phyloP scores from a whole-genome alignment of 257 asterid genomes.

The Parsonsia alboflavescens region DNA sequence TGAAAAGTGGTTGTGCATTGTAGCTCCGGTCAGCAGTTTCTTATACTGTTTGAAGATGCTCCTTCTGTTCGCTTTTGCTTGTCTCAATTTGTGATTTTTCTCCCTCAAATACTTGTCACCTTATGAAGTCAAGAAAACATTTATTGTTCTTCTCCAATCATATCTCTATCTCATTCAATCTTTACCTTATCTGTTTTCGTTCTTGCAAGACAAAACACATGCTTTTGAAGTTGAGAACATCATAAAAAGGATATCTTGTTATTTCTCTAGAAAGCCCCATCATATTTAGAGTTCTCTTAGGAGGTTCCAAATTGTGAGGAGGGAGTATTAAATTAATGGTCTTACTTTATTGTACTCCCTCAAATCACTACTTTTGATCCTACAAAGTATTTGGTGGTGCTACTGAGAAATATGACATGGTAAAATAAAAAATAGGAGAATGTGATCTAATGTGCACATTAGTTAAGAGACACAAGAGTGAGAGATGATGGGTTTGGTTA shows the following conservation, averaged over 20 bases:
- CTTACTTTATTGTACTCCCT: neutral
- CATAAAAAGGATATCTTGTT: no score
- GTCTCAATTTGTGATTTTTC: neutral
- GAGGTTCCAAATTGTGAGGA: no score
- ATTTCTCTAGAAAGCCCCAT: no score
- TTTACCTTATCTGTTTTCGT: no score
- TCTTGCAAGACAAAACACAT: no score
- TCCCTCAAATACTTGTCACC: neutral
- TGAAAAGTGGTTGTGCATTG: neutral
- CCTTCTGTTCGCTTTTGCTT: neutral
- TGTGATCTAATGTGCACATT: neutral
- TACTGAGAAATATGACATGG: neutral
- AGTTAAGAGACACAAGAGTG: no score
- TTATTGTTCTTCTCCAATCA: no score
- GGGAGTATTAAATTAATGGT: neutral
- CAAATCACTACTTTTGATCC: neutral
- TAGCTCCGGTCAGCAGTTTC: neutral
- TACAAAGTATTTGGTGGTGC: neutral
- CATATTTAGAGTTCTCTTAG: no score
- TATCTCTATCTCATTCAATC: no score
- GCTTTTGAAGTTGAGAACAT: no score
- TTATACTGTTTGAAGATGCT: neutral
- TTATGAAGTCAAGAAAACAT: neutral
- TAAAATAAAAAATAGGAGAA: no score
- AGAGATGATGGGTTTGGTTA: no score